phyloP scores from a whole-genome alignment of 805 yeast species.

The Ogataea nonfermentans region DNA sequence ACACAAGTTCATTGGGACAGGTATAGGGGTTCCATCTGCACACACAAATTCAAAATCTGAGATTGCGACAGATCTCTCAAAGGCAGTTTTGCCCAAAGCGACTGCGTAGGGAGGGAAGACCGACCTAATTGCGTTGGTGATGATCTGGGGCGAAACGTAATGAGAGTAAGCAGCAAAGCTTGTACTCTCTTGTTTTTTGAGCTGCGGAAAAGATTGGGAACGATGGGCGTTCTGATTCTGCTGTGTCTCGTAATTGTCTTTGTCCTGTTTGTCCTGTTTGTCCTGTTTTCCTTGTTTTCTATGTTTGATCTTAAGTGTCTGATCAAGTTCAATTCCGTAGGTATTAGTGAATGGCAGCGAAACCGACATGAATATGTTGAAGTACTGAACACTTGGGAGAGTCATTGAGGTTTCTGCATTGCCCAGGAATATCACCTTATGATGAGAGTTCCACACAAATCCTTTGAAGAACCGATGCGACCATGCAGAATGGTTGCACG shows the following conservation, averaged over 20 bases:
- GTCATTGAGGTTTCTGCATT: conserved; percentile 43
- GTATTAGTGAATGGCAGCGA: conserved; percentile 54
- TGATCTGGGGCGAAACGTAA: conserved; percentile 70
- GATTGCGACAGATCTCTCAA: conserved; percentile 60
- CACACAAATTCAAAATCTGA: conserved; percentile 73
- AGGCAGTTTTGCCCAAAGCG: conserved; percentile 71
- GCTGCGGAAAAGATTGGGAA: conserved; percentile 1
- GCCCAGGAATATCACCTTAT: conserved; percentile 64
- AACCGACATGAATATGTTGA: conserved; percentile 46
- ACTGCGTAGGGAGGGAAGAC: conserved; percentile 77
- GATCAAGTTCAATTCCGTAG: conserved; percentile 23
- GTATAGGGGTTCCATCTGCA: conserved; percentile 66
- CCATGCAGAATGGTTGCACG: conserved; percentile 50
- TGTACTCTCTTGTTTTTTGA: conserved; percentile 13
- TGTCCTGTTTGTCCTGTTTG: neutral
- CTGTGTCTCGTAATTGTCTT: too few relatives aligned
- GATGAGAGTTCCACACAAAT: conserved; percentile 76
- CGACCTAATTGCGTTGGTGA: conserved; percentile 62
- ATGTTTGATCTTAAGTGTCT: neutral
- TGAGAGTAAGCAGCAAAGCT: conserved; percentile 70
- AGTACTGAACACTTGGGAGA: conserved; percentile 46
- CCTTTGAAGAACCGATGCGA: conserved; percentile 66
- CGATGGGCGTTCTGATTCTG: neutral
- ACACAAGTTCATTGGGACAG: conserved; percentile 57
- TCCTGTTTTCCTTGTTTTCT: too few relatives aligned